phyloP scores from a whole-genome alignment of 176 grass and related monocot genomes.

The Carex cristatella region DNA sequence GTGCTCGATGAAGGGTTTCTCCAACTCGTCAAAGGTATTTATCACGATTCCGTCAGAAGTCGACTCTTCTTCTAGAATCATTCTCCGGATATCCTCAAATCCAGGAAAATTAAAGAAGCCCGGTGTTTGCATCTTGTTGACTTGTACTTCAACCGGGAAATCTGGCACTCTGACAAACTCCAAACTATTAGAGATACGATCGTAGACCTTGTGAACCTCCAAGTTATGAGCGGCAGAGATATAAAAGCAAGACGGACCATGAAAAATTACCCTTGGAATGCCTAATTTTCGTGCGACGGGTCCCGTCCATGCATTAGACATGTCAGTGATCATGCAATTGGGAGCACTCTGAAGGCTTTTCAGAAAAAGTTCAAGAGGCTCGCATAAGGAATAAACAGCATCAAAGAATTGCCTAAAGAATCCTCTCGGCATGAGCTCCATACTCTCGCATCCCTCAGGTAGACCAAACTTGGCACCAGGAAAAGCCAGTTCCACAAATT shows the following conservation, averaged over 20 bases:
- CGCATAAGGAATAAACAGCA: background rate
- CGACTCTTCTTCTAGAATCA: slow-evolving; percentile 15
- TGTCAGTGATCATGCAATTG: slow-evolving; percentile 22
- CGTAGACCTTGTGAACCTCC: slow-evolving; percentile 16
- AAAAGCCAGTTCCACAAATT: slow-evolving; percentile 30
- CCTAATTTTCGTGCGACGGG: slow-evolving; percentile 16
- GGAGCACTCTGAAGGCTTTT: background rate
- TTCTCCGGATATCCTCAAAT: background rate
- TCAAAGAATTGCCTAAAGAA: slow-evolving; percentile 5
- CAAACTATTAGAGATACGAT: background rate
- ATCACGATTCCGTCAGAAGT: background rate
- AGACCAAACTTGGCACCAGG: slow-evolving; percentile 13
- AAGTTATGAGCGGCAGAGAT: slow-evolving; percentile 16
- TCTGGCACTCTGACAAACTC: slow-evolving; percentile 9
- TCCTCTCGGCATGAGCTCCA: slow-evolving; percentile 1
- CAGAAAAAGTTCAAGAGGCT: slow-evolving; percentile 8
- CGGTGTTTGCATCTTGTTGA: slow-evolving; percentile 18
- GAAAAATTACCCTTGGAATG: slow-evolving; percentile 19
- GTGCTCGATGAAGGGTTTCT: slow-evolving; percentile 7
- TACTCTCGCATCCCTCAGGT: slow-evolving; percentile 20
- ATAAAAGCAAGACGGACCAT: slow-evolving; percentile 21
- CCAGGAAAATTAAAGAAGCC: slow-evolving; percentile 19
- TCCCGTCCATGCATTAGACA: slow-evolving; percentile 21
- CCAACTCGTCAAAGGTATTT: slow-evolving; percentile 21
- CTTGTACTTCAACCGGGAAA: slow-evolving; percentile 6